Evolutionary conservation across 257 asterid genomes (phyloP), one percentile per base, ranked within the genome.

Genomic region (Nicotiana attenuata): DNA sequence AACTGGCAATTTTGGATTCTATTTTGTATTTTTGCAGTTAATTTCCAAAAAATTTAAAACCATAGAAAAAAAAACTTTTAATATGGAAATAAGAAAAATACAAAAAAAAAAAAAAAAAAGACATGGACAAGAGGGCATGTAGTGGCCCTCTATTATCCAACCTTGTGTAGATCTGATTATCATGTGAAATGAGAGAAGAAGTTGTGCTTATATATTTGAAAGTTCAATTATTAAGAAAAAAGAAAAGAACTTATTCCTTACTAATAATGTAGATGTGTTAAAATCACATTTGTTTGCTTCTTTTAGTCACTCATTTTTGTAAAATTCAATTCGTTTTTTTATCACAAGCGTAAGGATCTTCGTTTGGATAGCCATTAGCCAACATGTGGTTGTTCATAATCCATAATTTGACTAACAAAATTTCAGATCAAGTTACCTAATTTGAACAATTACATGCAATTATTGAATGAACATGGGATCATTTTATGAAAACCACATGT

Each of bases 131-230:
- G 77, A 52, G 31, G 13, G 33, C 22, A 33, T 29, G 29, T n/a
- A 53, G 84, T 85, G 84, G 65, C 80, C 86, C 84, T 79, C 75
- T n/a, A 45, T 19, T 68, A 78, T 55, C 80, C 52, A 20, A 24
- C 3, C 33, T 41, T n/a, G 19, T 15, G 38, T 80, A 71, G 81
- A 85, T 83, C 78, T 64, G 84, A 76, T 80, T 65, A 66, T 83
- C 84, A 57, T 65, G 68, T 50, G 71, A 53, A 61, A 66, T 4
- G 65, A 29, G 81, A 76, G 81, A 75, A 53, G 88, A 41, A 13
- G 19, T 5, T 22, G 50, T 59, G 80, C 84, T 83, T 80, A 65
- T 64, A 47, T 28, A 47, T 38, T 65, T 28, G 50, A 65, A 65
- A 29, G 0, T 29, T 16, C 73, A 65, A 29, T 65, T 65, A 65